These are phyloP conservation scores for Lithohypha guttulata DNA, from an alignment of 2,329 filamentous ascomycete species.

Conservation along the genomic window DNA sequence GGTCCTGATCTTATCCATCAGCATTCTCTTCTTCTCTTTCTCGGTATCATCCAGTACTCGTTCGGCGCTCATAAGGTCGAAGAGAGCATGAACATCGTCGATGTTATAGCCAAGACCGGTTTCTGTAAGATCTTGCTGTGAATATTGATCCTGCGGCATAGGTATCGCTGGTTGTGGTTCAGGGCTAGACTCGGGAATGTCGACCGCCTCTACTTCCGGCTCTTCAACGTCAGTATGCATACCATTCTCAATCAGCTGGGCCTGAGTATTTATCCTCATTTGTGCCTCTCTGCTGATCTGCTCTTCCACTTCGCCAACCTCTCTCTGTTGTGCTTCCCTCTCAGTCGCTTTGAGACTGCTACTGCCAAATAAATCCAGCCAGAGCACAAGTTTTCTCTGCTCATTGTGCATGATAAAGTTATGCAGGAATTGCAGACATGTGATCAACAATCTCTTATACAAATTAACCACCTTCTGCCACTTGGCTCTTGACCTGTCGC, in stretches of 20 bases:
- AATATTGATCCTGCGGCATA: no score
- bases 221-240: neutral
- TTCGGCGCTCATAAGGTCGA: constrained; percentile 22
- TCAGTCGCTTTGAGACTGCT: constrained; percentile 31
- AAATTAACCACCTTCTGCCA: constrained; percentile 56
- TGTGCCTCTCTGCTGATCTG: constrained; percentile 2
- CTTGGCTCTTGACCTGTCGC: constrained; percentile 51
- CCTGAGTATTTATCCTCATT: neutral
- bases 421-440: constrained; percentile 55
- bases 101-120: constrained; percentile 21
- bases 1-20: constrained; percentile 39
- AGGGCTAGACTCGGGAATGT: no score
- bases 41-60: constrained; percentile 15
- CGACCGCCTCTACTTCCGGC: neutral
- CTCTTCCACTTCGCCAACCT: constrained; percentile 5
- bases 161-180: no score
- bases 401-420: constrained; percentile 58
- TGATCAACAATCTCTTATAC: constrained; percentile 56
- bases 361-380: constrained; percentile 54
- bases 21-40: constrained; percentile 36
- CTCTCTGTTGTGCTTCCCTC: neutral
- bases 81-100: constrained; percentile 23
- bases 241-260: neutral
- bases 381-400: constrained; percentile 53
- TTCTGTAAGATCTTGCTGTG: constrained; percentile 7